Percentiles rank a stretch among this genome's conserved stretches.
Evolutionary conservation across 371 early-diverging fungal species (phyloP).

Genomic region (Syncephalastrum monosporum): DNA sequence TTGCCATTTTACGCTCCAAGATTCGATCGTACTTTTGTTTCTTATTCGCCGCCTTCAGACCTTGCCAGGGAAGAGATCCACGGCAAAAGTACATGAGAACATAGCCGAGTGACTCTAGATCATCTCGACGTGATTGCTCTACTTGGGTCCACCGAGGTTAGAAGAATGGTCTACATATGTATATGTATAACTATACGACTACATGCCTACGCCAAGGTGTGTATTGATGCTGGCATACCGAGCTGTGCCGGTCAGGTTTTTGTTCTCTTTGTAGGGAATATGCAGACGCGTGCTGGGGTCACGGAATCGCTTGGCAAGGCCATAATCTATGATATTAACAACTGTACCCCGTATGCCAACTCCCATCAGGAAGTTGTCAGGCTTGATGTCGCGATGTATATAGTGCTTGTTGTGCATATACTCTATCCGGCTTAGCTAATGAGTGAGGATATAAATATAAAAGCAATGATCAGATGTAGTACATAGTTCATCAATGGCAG

Average conservation of each 20-base stretch:
- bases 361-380: constrained; percentile 99
- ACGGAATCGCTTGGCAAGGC: constrained; percentile 95
- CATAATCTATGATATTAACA: constrained; percentile 98
- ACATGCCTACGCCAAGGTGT: constrained; percentile 88
- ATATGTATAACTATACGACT: background rate
- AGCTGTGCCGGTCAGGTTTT: constrained; percentile 98
- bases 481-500: constrained; percentile 7
- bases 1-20: constrained; percentile 98
- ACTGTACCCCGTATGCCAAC: constrained; percentile 89
- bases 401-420: constrained; percentile 90
- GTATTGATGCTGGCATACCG: constrained; percentile 99
- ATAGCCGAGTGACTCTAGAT: constrained; percentile 98
- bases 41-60: constrained; percentile 95
- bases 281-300: constrained; percentile 93
- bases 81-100: constrained; percentile 98
- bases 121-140: constrained; percentile 99
- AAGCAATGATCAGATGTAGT: constrained; percentile 7
- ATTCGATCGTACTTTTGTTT: constrained; percentile 99
- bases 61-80: constrained; percentile 99
- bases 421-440: constrained; percentile 93
- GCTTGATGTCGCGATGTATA: constrained; percentile 87
- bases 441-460: too few species aligned
- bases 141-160: constrained; percentile 2
- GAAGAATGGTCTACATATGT: too few species aligned
- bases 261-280: constrained; percentile 95